These are phyloP conservation scores for Suaeda aralocaspica DNA, from an alignment of 148 eudicot species.

Conservation along the genomic window DNA sequence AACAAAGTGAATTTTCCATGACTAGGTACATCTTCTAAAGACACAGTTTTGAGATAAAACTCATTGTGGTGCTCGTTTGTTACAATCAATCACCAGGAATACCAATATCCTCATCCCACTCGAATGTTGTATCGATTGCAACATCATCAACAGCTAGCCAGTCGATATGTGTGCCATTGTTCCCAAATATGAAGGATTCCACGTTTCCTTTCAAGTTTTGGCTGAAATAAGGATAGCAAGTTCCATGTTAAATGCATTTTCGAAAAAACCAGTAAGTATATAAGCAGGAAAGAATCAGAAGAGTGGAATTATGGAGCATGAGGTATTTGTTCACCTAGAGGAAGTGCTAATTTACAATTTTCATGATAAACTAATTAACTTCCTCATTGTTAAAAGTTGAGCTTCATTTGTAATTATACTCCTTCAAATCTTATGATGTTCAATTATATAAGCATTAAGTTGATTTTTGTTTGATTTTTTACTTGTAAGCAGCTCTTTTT, in stretches of 20 bases:
- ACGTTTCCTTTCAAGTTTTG: constrained; percentile 28
- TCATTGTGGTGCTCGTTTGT: constrained; percentile 59
- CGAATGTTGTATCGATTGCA: constrained; percentile 42
- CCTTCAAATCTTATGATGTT: too few relatives aligned
- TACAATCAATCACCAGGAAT: constrained; percentile 62
- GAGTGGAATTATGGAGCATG: too few relatives aligned
- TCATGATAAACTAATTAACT: too few relatives aligned
- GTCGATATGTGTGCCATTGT: constrained; percentile 35
- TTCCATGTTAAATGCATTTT: background rate
- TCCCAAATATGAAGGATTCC: constrained; percentile 44
- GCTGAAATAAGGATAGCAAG: constrained; percentile 16
- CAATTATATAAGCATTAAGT: too few relatives aligned
- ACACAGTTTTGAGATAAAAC: constrained; percentile 64
- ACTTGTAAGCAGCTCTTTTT: too few relatives aligned
- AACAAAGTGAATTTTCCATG: constrained; percentile 51
- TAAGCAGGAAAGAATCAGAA: too few relatives aligned
- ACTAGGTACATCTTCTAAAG: constrained; percentile 49
- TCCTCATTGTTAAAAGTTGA: too few relatives aligned
- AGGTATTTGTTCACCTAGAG: too few relatives aligned
- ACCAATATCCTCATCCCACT: constrained; percentile 58
- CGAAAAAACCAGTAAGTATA: too few relatives aligned
- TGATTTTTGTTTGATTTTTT: too few relatives aligned
- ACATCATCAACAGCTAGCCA: constrained; percentile 39
- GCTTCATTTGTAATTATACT: too few relatives aligned
- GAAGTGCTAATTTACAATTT: too few relatives aligned